Evolutionary conservation across 2,329 filamentous ascomycete species (phyloP).

Genomic region (Sporothrix pseudoabietina): DNA sequence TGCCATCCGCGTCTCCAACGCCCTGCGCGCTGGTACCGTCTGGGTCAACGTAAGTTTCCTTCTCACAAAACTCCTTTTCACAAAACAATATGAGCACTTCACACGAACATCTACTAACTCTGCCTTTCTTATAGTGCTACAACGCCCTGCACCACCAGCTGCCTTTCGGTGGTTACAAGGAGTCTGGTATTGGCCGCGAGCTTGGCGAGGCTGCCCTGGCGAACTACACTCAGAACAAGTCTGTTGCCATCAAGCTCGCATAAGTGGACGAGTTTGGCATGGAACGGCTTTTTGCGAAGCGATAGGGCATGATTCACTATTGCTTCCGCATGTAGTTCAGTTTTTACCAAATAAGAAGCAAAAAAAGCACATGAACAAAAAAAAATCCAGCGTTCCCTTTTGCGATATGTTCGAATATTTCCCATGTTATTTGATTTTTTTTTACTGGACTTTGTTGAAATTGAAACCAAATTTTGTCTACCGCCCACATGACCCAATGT

Average conservation of each 20-base stretch:
- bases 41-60: slow-evolving; percentile 52
- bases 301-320: slow-evolving; percentile 20
- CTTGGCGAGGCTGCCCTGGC: slow-evolving; percentile 67
- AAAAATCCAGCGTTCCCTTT: not conserved
- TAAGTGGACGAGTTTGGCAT: not conserved
- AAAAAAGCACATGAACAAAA: slow-evolving; percentile 23
- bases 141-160: slow-evolving; percentile 71
- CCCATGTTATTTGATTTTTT: not conserved
- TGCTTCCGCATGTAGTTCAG: not conserved
- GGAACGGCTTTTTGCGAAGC: slow-evolving; percentile 9
- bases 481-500: not conserved
- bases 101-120: slow-evolving; percentile 24
- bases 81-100: too few relatives aligned
- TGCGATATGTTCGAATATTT: not conserved
- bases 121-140: slow-evolving; percentile 45
- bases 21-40: slow-evolving; percentile 68
- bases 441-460: not conserved
- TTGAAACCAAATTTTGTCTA: not conserved
- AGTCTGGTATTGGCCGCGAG: slow-evolving; percentile 77
- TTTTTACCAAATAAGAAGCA: slow-evolving; percentile 14
- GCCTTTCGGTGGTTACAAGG: slow-evolving; percentile 69
- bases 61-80: not conserved
- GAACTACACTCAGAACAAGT: slow-evolving; percentile 71
- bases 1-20: slow-evolving; percentile 76
- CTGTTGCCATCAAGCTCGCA: slow-evolving; percentile 58